Evolutionary conservation across 2,329 filamentous ascomycete genomes (phyloP), one percentile per base, ranked within the genome.

Genomic region (Periglandula ipomoeae): DNA sequence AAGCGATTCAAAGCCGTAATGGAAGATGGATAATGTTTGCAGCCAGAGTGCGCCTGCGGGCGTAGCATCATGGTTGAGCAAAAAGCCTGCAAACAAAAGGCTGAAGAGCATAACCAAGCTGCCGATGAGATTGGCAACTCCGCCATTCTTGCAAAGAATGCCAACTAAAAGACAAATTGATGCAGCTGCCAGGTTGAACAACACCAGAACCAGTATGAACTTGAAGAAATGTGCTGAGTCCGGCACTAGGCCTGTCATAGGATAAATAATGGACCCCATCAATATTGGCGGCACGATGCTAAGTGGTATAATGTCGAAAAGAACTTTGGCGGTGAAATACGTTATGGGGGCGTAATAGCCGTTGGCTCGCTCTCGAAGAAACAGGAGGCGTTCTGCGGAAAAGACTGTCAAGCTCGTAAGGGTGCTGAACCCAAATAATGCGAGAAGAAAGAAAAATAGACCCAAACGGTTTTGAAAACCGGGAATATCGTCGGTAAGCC

Each of bases 81-180:
- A 75, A 51, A 98, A 82, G 50, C 93, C 93, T 1, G 90, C 91
- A 65, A 98, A 97, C 9, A 98, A 77, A 52, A 98, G 71, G 63
- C 87, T 95, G 74, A 98, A 98, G 8, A 98, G 76, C 93, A 98
- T 98, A 45, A 97, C 89, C 58, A 98, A 70, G 58, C 90, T 94
- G 47, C 91, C 93, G 51, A 98, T 87, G 54, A 98, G 67, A 65
- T 94, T 97, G 45, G 93, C 93, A 2, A 98, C 89, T 34, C 89
- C 86, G 27, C 80, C 81, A 60, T 98, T 93, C 60, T 87, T 88
- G 75, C 94, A 95, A 7, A 96, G 79, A 52, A 98, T 95, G 55
- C 93, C 93, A 57, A 98, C 94, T 64, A 96, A 96, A 7, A 98
- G 75, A 64, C 89, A 97, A 52, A 98, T 93, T 30, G 86, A 86